Evolutionary conservation across 176 grass and related monocot genomes (phyloP), one percentile per base, ranked within the genome.

Genomic region (Eremochloa ophiuroides): DNA sequence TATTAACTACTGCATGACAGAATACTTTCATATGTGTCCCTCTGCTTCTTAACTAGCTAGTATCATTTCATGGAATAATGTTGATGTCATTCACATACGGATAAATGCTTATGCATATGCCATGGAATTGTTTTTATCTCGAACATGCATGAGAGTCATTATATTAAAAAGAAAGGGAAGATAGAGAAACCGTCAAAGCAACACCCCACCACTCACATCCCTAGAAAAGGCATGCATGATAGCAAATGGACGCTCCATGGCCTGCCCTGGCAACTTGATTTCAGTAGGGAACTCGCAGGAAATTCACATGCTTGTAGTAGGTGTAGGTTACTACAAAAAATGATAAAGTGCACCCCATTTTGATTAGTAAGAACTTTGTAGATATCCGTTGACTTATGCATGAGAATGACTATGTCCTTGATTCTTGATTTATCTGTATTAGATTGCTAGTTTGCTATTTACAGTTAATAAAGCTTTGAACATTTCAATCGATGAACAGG

Each of bases 401-500:
- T 4, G 53, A 20, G 12, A 62, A 5, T 15, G 18, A n/a, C 15
- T 61, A 63, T 34, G 35, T 8, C 37, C 28, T 56, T 73, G 37
- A 41, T 80, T 88, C 18, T 71, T 62, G 7, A 43, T 72, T 88
- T 31, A 37, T 60, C 5, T 65, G 10, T 48, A 38, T 82, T 38
- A 14, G 22, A 41, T 82, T 63, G 27, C 61, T 66, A 44, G 31
- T 47, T 65, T 50, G 17, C 39, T 58, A 6, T 66, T 78, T 56
- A 39, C n/a, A 46, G 72, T 26, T 55, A 62, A 71, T 64, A 26
- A 76, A 65, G 4, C 20, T 65, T 76, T 66, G 55, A 20, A 6
- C 55, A 71, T 58, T 81, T 59, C 58, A 53, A 75, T 68, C 20
- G 56, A 62, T 76, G 39, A 69, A 75, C 87, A 90, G 88, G 66